Conservation (phyloP, 108 stramenopile genomes). For the Conticribra weissflogii region DNA sequence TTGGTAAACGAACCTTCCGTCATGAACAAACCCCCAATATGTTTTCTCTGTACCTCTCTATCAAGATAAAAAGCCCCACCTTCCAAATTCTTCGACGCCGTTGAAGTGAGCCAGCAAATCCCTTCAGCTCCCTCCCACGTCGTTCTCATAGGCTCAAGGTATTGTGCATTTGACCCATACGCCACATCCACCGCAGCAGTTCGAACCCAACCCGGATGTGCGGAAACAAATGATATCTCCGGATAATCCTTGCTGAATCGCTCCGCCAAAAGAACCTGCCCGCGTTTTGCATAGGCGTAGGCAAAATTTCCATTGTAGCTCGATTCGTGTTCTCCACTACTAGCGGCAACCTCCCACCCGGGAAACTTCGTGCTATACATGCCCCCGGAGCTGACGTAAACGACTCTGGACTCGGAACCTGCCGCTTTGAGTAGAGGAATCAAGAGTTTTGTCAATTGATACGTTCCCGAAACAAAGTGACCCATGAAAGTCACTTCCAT, state of each 20-base stretch:
- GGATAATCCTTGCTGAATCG: constrained; percentile 60
- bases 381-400: constrained; percentile 77
- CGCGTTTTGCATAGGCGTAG: constrained; percentile 92
- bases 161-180: constrained; percentile 80
- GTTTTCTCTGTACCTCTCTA: constrained; percentile 74
- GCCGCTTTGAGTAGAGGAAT: constrained; percentile 53
- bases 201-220: constrained; percentile 84
- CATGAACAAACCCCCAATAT: constrained; percentile 87
- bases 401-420: constrained; percentile 49
- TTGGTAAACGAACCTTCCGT: constrained; percentile 83
- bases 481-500: constrained; percentile 90
- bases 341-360: constrained; percentile 74
- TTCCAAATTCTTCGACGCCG: constrained; percentile 58
- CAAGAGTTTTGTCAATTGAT: constrained; percentile 75
- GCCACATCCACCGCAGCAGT: constrained; percentile 87
- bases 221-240: constrained; percentile 57
- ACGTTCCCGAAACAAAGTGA: constrained; percentile 85
- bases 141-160: constrained; percentile 84
- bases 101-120: constrained; percentile 78
- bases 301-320: constrained; percentile 84
- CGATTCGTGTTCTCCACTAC: constrained; percentile 43
- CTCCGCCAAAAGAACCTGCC: constrained; percentile 90
- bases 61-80: constrained; percentile 91
- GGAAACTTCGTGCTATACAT: constrained; percentile 94
- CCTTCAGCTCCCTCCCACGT: constrained; percentile 95